Conservation (phyloP, 2,329 filamentous ascomycete species). For the Aspergillus brunneoviolaceus region DNA sequence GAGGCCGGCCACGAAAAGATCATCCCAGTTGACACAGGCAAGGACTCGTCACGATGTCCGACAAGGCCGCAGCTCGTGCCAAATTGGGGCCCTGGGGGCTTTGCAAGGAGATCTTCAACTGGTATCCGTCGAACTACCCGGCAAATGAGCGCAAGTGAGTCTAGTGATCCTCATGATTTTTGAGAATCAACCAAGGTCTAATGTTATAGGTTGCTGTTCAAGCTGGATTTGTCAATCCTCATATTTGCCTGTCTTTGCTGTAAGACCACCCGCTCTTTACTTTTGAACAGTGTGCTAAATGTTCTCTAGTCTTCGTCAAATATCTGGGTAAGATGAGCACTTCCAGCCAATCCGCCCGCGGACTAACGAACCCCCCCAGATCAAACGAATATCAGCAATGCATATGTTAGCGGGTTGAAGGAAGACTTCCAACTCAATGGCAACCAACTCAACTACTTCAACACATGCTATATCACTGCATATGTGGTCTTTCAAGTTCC, state of each 20-base stretch:
- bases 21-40: neutral
- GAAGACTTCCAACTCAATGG: constrained; percentile 33
- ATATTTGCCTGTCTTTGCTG: constrained; percentile 34
- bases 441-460: constrained; percentile 34
- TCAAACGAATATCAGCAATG: constrained; percentile 36
- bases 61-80: constrained; percentile 3
- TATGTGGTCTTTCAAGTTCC: constrained; percentile 36
- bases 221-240: constrained; percentile 33
- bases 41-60: constrained; percentile 17
- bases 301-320: constrained; percentile 25
- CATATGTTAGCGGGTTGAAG: constrained; percentile 35
- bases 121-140: constrained; percentile 33
- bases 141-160: constrained; percentile 30
- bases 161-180: neutral
- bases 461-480: constrained; percentile 31
- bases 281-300: constrained; percentile 9
- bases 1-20: neutral
- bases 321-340: constrained; percentile 22
- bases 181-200: neutral
- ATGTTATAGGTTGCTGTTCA: constrained; percentile 28
- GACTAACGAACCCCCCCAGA: constrained; percentile 12
- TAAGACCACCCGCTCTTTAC: constrained; percentile 10
- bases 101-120: constrained; percentile 35
- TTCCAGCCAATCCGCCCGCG: neutral
- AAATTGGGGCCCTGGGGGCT: constrained; percentile 18